Percentiles rank a stretch among this genome's conserved stretches.
Conservation (phyloP, 768 basidiomycete species). For the Leucocoprinus leucothites region DNA sequence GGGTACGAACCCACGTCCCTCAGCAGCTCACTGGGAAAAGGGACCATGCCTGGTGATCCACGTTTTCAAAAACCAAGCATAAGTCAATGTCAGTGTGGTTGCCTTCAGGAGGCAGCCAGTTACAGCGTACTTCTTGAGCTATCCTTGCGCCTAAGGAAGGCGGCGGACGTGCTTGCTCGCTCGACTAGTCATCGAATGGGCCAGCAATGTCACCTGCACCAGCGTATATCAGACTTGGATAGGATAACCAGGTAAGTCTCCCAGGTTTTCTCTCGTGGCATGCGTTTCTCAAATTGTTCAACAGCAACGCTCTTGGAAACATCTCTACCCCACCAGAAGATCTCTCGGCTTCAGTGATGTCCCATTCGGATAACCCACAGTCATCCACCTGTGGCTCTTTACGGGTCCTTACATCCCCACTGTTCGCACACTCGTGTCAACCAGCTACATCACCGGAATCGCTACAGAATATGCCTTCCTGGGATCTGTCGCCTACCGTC, state of each 20-base stretch:
- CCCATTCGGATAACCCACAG: slow-evolving; percentile 1
- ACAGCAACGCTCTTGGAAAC: slow-evolving; percentile 24
- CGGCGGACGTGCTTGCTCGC: slow-evolving; percentile 49
- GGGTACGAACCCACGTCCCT: slow-evolving; percentile 22
- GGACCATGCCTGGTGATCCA: slow-evolving; percentile 20
- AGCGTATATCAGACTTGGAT: slow-evolving; percentile 43
- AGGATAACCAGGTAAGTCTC: slow-evolving; percentile 9
- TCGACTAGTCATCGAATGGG: slow-evolving; percentile 39
- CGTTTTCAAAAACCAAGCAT: slow-evolving; percentile 25
- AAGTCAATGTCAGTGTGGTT: slow-evolving; percentile 58
- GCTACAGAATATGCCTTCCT: slow-evolving; percentile 24
- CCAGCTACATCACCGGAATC: slow-evolving; percentile 11
- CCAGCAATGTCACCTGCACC: slow-evolving; percentile 34
- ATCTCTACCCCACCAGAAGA: slow-evolving; percentile 28
- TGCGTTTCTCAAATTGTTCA: not conserved
- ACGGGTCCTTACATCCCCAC: slow-evolving; percentile 4
- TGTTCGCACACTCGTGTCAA: slow-evolving; percentile 17
- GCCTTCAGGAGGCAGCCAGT: slow-evolving; percentile 48
- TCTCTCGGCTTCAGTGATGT: slow-evolving; percentile 1
- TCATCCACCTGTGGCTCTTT: not conserved
- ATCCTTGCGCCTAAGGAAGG: slow-evolving; percentile 60
- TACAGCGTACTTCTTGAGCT: slow-evolving; percentile 64
- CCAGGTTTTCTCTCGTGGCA: not conserved
- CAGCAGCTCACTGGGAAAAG: slow-evolving; percentile 5
- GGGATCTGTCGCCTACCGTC: slow-evolving; percentile 26